Evolutionary conservation across 345 rosid species (phyloP).

Genomic region (sweet orange (Citrus sinensis)): DVS_A1.0 CM039164.1:21444501-21445000

Average conservation of each 20-base stretch:
- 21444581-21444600: conserved; percentile 21
- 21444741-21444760: background rate
- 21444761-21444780: background rate
- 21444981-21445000: background rate
- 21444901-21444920: background rate
- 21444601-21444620: conserved; percentile 18
- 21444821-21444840: background rate
- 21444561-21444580: conserved; percentile 91
- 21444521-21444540: conserved; percentile 77
- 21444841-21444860: background rate
- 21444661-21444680: conserved; percentile 7
- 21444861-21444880: background rate
- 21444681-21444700: background rate
- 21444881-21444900: background rate
- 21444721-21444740: background rate
- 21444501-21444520: conserved; percentile 74
- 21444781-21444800: background rate
- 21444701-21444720: background rate
- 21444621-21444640: conserved; percentile 27
- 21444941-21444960: background rate
- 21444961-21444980: background rate
- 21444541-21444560: conserved; percentile 85
- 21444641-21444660: background rate
- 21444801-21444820: background rate
- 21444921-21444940: background rate